These are phyloP conservation scores for Eucalyptus guilfoylei DNA, from an alignment of 345 rosid genomes.

Conservation along the genomic window DNA sequence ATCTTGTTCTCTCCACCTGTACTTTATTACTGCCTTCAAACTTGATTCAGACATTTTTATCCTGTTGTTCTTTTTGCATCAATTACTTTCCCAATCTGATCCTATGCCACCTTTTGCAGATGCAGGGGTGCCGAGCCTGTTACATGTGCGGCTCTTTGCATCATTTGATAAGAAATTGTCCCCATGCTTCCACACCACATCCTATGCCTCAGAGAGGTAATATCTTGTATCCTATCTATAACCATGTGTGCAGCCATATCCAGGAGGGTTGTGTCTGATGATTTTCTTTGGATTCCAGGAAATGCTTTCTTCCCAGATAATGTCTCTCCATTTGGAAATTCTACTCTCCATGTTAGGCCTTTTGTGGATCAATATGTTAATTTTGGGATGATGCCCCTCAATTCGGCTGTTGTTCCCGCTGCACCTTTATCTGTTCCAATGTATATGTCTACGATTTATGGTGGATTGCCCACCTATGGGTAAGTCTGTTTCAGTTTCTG, in stretches of 20 bases:
- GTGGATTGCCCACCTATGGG: conserved; percentile 16
- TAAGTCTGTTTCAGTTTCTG: not conserved
- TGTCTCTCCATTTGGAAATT: conserved; percentile 22
- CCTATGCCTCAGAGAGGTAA: conserved; percentile 25
- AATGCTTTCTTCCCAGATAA: conserved; percentile 13
- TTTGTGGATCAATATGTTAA: conserved; percentile 10
- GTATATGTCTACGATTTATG: conserved; percentile 13
- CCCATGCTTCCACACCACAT: conserved; percentile 8
- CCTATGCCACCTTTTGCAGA: not conserved
- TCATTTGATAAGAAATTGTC: conserved; percentile 42
- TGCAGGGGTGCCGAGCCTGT: conserved; percentile 28
- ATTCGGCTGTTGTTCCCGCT: conserved; percentile 7
- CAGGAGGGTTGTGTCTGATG: not conserved
- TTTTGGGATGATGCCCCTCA: conserved; percentile 16
- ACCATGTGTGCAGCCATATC: not conserved
- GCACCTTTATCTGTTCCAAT: conserved; percentile 7
- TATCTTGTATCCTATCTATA: not conserved
- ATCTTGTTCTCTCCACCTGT: not conserved
- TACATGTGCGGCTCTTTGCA: conserved; percentile 38
- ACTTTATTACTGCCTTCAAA: not conserved
- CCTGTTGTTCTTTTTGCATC: not conserved
- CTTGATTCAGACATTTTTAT: not conserved
- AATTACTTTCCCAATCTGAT: not conserved
- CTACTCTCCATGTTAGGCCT: conserved; percentile 3
- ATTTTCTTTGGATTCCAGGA: conserved; percentile 5